Conservation (phyloP, 495 filamentous ascomycete genomes). For the Apiosordaria backusii region DNA sequence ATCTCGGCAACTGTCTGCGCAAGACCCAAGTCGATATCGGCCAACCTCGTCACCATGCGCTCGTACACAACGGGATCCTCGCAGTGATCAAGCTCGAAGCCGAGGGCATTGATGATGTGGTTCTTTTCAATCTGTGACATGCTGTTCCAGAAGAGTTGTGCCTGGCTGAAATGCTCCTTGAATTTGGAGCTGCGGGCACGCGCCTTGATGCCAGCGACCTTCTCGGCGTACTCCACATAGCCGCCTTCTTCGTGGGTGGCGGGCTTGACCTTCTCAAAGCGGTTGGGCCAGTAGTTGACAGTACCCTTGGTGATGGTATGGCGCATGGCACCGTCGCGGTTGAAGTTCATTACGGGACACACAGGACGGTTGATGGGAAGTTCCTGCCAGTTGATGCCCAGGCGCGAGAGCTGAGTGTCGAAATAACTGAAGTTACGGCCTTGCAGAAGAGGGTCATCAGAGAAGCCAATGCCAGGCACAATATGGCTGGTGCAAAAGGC, state of each 20-base stretch:
- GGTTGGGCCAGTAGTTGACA: conserved; percentile 90
- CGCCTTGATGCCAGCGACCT: conserved; percentile 64
- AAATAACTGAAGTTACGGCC: conserved; percentile 85
- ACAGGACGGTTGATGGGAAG: conserved; percentile 74
- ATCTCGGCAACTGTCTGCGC: conserved; percentile 65
- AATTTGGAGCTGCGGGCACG: conserved; percentile 74
- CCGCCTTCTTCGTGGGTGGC: conserved; percentile 56
- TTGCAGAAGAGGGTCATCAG: conserved; percentile 77
- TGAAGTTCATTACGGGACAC: conserved; percentile 79
- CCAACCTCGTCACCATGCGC: conserved; percentile 64
- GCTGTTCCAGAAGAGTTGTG: conserved; percentile 77
- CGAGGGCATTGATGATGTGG: conserved; percentile 66
- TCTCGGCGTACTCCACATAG: conserved; percentile 65
- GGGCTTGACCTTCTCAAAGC: conserved; percentile 62
- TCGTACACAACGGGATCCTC: conserved; percentile 79
- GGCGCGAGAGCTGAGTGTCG: conserved; percentile 78
- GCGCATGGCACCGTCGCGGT: conserved; percentile 67
- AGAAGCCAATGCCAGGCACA: conserved; percentile 84
- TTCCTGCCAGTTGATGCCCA: conserved; percentile 83
- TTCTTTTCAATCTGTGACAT: conserved; percentile 64
- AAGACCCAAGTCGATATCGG: conserved; percentile 69
- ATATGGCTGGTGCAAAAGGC: conserved; percentile 86
- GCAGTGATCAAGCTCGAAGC: conserved; percentile 87
- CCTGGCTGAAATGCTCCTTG: conserved; percentile 71
- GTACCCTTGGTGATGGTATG: conserved; percentile 56